Evolutionary conservation across 495 filamentous ascomycete species (phyloP), one percentile per base, ranked within the genome.

Genomic region (Penicillium daleae): DNA sequence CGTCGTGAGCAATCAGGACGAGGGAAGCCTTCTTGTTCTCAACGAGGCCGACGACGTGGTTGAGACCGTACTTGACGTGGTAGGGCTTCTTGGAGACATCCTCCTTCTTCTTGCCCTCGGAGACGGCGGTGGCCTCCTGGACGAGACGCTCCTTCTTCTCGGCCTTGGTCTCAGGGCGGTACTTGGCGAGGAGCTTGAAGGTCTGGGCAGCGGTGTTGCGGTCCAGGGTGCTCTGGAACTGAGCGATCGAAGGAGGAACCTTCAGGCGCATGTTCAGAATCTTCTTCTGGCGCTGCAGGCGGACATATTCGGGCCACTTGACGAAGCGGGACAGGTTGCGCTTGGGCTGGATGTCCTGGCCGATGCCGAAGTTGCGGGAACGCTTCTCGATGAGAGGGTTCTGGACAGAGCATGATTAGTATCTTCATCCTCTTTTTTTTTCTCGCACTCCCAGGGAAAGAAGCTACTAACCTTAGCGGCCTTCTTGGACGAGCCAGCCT

Each of bases 11-110:
- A 78, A 99, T 98, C 69, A 99, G 86, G 76, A 99, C 96, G 67
- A 99, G 85, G 59, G 90, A 87, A 62, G 96, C 94, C 89, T 99
- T 99, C 92, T 98, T 99, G 86, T 97, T 98, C 90, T 99, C 96
- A 76, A 99, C 93, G 67, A 99, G 87, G 65, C 95, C 96, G 68
- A 99, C 96, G 72, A 99, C 95, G 86, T 99, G 96, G 88, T 99
- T 99, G 71, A 99, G 88, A 83, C 96, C 96, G 81, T 96, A 98
- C 89, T 99, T 98, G 86, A 94, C 95, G 72, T 90, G 84, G 82
- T 97, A 98, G 71, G 95, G 95, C 89, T 99, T 99, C 91, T 98
- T 98, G 89, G 86, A 90, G 73, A 96, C 93, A 77, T 97, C 95
- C 86, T 98, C 96, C 91, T 98, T 98, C 89, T 97, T 98, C 90